Base-by-base conservation (phyloP, 1,139 yeast genomes). In the Suhomyces ambrosiae region DNA sequence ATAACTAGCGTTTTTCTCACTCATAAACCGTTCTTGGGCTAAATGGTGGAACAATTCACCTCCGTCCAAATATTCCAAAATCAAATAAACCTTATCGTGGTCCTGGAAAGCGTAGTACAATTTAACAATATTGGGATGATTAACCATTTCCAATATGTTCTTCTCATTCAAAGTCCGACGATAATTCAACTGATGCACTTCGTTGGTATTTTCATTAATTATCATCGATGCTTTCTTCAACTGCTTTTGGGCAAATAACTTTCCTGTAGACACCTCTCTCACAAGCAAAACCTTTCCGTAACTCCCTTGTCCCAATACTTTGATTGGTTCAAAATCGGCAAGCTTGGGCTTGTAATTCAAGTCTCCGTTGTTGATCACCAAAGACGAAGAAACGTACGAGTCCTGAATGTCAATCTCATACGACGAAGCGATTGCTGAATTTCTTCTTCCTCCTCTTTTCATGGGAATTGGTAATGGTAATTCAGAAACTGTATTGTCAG, bases 21-120 rank as follows among this genome's bases (percentile, higher is more conserved):
- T 82, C 49, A 78, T 52, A 38, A 50, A 58, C 35, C 54, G 41
- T 39, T 56, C 60, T 45, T 71, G 71, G 0, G 78, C 74, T 50
- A 90, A 68, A 61, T 90, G 96, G 46, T 82, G 88, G 57, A 90
- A 90, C 33, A 90, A 63, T 60, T 90, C 97, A 10, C 97, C 97
- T 7, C 97, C 97, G 39, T 90, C 95, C 18, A 92, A 80, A 54
- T 86, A 90, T 56, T 90, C 96, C 41, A 90, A 65, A 17, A 89
- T 76, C 38, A 90, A 61, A 56, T 90, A 90, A 24, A 90, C 76
- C 57, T 86, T 88, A 40, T 82, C 75, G 38, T 76, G 71, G 59
- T 90, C 97, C 62, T 90, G 97, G 52, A 90, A 80, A 1, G 97
- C 95, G 57, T 88, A 90, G 56, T 80, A 89, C 28, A 90, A 69